Evolutionary conservation across 2,329 filamentous ascomycete species (phyloP).

Genomic region (Aspergillus sp.): DNA sequence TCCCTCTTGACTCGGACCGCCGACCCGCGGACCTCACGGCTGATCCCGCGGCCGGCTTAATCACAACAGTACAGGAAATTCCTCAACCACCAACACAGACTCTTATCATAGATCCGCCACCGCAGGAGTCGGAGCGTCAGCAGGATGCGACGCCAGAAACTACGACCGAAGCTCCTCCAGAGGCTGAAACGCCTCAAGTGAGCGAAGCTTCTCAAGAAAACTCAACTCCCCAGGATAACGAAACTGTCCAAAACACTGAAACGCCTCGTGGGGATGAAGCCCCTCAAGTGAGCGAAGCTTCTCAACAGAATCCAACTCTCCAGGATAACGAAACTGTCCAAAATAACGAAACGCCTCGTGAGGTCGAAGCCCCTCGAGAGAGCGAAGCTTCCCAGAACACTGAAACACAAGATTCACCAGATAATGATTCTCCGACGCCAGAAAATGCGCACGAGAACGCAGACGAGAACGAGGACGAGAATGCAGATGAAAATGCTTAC

Average conservation of each 20-base stretch:
- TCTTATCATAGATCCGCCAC: background rate
- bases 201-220: background rate
- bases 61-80: slow-evolving; percentile 12
- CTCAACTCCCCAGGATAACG: no score
- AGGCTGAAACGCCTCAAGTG: background rate
- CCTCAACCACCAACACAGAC: slow-evolving; percentile 8
- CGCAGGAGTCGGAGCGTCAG: slow-evolving; percentile 1
- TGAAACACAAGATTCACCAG: slow-evolving; percentile 8
- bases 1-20: slow-evolving; percentile 14
- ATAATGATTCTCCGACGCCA: slow-evolving; percentile 16
- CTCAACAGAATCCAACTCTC: no score
- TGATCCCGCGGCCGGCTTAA: slow-evolving; percentile 4
- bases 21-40: background rate
- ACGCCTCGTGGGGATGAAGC: no score
- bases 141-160: background rate
- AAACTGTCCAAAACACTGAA: background rate
- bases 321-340: background rate
- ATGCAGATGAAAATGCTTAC: slow-evolving; percentile 37
- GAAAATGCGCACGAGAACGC: slow-evolving; percentile 33
- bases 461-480: slow-evolving; percentile 20
- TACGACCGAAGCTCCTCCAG: background rate
- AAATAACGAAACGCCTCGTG: background rate
- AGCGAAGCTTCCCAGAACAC: slow-evolving; percentile 3
- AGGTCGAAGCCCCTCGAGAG: slow-evolving; percentile 1
- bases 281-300: no score